Conservation (phyloP, 164 flowering plant genomes). For the Aristolochia contorta region DNA sequence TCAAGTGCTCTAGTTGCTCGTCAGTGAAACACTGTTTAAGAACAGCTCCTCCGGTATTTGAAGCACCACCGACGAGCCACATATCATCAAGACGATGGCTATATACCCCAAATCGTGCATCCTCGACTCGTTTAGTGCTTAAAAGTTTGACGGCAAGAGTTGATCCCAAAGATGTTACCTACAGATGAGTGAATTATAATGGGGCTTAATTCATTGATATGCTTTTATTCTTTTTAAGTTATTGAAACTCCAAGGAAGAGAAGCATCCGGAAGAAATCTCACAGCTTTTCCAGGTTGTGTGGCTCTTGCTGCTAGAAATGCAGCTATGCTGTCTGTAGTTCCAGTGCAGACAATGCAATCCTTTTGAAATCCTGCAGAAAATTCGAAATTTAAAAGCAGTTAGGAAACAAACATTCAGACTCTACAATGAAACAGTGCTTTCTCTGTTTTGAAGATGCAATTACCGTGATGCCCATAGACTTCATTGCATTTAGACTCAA, state of each 20-base stretch:
- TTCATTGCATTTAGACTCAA: too few relatives aligned
- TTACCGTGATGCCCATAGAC: too few relatives aligned
- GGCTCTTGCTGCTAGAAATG: conserved; percentile 93
- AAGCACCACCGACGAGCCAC: conserved; percentile 99
- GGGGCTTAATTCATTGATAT: background rate
- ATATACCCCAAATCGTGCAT: conserved; percentile 89
- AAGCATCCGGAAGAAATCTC: conserved; percentile 18
- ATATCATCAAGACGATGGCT: conserved; percentile 94
- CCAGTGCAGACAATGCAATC: conserved; percentile 85
- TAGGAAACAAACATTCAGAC: too few relatives aligned
- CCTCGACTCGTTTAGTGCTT: conserved; percentile 76
- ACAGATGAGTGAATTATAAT: background rate
- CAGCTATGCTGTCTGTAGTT: conserved; percentile 96
- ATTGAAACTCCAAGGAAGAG: background rate
- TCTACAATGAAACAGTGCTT: too few relatives aligned
- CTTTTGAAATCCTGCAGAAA: conserved; percentile 51
- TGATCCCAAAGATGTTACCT: conserved; percentile 97
- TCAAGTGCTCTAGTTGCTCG: conserved; percentile 53
- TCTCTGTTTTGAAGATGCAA: too few relatives aligned
- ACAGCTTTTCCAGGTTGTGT: conserved; percentile 89
- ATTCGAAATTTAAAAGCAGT: too few relatives aligned
- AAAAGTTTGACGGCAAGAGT: conserved; percentile 88
- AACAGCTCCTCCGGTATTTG: conserved; percentile 87
- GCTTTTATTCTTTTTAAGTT: background rate
- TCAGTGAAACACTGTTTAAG: conserved; percentile 75